A percentile compares a stretch with the other conserved stretches of the same genome.
phyloP scores from a whole-genome alignment of 2,329 filamentous ascomycete species.

The Furcasterigmium furcatum region DNA sequence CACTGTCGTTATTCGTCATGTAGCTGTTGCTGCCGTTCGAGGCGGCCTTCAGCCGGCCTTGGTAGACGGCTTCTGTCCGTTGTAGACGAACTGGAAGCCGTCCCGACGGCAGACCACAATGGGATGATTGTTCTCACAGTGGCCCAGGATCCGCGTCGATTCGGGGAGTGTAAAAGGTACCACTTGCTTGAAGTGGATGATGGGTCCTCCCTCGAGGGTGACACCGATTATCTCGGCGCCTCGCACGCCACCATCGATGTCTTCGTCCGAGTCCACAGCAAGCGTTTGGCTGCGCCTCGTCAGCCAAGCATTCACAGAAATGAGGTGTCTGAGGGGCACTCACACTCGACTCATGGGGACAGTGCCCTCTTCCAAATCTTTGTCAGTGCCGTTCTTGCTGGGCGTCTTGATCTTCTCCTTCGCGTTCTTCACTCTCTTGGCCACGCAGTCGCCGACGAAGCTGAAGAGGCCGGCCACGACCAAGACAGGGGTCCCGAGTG shows the following conservation, averaged over 20 bases:
- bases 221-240: constrained; percentile 37
- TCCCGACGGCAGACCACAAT: constrained; percentile 35
- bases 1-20: no score
- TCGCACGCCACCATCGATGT: constrained; percentile 21
- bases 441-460: constrained; percentile 38
- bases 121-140: constrained; percentile 26
- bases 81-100: constrained; percentile 25
- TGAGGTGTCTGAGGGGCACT: constrained; percentile 12
- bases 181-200: constrained; percentile 38
- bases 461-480: constrained; percentile 54
- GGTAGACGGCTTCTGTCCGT: neutral
- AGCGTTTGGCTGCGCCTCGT: constrained; percentile 29
- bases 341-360: constrained; percentile 42
- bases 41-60: constrained; percentile 1
- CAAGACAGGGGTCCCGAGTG: constrained; percentile 56
- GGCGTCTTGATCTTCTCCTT: constrained; percentile 15
- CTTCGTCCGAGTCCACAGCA: constrained; percentile 17
- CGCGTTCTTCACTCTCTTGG: constrained; percentile 29
- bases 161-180: constrained; percentile 24
- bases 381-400: neutral
- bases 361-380: constrained; percentile 15
- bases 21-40: no score
- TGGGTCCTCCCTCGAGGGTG: constrained; percentile 41
- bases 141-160: constrained; percentile 32
- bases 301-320: constrained; percentile 4